These are phyloP conservation scores for Marchantia polymorpha DNA, from an alignment of 225 moss, liverwort and hornwort species.

Conservation along the genomic window DNA sequence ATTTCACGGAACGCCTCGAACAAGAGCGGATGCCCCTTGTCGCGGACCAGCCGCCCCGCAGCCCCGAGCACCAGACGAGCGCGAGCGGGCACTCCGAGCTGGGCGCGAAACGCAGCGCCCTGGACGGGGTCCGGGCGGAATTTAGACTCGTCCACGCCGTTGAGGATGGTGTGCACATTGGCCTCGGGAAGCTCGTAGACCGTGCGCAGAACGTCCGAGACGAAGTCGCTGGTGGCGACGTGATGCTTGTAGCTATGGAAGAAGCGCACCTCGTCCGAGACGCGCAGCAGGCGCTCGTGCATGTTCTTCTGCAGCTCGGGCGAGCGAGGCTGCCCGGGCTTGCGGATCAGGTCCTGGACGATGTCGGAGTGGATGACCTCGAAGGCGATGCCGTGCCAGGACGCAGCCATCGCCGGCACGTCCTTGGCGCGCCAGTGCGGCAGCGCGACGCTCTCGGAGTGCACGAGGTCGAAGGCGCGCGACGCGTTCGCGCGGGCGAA, in stretches of 20 bases:
- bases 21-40: constrained; percentile 85
- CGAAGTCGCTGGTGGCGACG: constrained; percentile 56
- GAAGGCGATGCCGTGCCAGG: constrained; percentile 90
- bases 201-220: constrained; percentile 50
- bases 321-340: constrained; percentile 52
- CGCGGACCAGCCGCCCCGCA: constrained; percentile 81
- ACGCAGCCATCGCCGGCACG: constrained; percentile 58
- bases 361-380: constrained; percentile 63
- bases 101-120: constrained; percentile 66
- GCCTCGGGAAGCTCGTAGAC: constrained; percentile 46
- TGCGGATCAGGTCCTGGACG: constrained; percentile 42
- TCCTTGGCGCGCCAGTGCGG: constrained; percentile 72
- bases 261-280: constrained; percentile 46
- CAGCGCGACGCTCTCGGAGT: constrained; percentile 84
- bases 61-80: constrained; percentile 81
- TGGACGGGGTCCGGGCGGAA: constrained; percentile 62
- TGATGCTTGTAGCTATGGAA: constrained; percentile 47
- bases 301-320: constrained; percentile 35
- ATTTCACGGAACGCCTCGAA: constrained; percentile 73
- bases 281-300: constrained; percentile 29
- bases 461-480: constrained; percentile 62
- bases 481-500: constrained; percentile 37
- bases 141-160: constrained; percentile 61
- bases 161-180: constrained; percentile 77
- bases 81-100: constrained; percentile 66